Conservation (phyloP, 129 eudicot species). For the Solidago caesia region DNA sequence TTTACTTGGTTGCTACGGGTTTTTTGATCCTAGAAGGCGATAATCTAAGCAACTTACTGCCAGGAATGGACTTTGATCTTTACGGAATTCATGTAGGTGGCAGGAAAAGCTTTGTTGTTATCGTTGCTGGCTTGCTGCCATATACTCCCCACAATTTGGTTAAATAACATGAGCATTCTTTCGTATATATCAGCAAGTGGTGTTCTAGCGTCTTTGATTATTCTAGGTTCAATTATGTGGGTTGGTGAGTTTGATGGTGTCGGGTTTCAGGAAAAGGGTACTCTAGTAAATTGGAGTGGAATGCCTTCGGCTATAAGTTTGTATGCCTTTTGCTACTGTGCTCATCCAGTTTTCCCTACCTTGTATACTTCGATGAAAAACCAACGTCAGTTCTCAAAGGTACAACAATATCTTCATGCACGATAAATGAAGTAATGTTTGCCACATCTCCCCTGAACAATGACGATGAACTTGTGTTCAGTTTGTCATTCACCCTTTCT, state of each 20-base stretch:
- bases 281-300: conserved; percentile 50
- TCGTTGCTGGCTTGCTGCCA: conserved; percentile 66
- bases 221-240: conserved; percentile 71
- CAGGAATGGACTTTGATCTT: conserved; percentile 46
- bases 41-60: conserved; percentile 63
- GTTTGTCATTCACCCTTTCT: background rate
- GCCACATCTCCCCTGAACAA: background rate
- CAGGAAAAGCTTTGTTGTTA: conserved; percentile 54
- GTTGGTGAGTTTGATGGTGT: conserved; percentile 79
- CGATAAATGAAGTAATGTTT: background rate
- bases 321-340: conserved; percentile 88
- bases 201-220: conserved; percentile 70
- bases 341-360: conserved; percentile 96
- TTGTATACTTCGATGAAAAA: conserved; percentile 83
- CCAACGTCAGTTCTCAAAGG: conserved; percentile 71
- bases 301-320: conserved; percentile 82
- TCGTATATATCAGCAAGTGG: conserved; percentile 86
- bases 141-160: conserved; percentile 78
- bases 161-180: conserved; percentile 74
- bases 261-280: conserved; percentile 63
- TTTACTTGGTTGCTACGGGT: conserved; percentile 82
- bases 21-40: conserved; percentile 91
- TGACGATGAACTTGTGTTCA: background rate
- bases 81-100: conserved; percentile 53
- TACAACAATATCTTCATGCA: conserved; percentile 15